These are phyloP conservation scores for Perkinsus olseni DNA, from an alignment of 169 alveolate species.

Conservation along the genomic window DNA sequence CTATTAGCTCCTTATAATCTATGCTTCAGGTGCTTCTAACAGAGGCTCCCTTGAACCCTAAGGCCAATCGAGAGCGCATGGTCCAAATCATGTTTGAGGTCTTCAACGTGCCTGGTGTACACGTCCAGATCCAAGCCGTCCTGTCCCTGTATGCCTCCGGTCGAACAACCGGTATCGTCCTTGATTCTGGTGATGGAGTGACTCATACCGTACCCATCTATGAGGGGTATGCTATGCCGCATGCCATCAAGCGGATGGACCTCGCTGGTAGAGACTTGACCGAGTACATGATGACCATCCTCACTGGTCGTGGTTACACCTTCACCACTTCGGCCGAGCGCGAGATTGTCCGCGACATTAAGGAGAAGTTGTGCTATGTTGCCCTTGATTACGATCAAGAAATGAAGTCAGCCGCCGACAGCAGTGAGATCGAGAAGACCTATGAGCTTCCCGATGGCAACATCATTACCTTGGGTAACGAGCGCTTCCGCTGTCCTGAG, in stretches of 20 bases:
- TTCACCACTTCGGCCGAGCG: conserved; percentile 93
- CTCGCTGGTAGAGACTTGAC: conserved; percentile 98
- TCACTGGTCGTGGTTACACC: conserved; percentile 90
- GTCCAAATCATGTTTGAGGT: conserved; percentile 96
- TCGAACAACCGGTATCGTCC: conserved; percentile 96
- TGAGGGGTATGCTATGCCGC: conserved; percentile 98
- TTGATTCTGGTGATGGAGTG: conserved; percentile 99
- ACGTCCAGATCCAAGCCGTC: conserved; percentile 94
- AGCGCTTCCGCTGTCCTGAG: conserved; percentile 97
- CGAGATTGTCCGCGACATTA: conserved; percentile 95
- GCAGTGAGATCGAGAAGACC: conserved; percentile 78
- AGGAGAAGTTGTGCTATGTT: conserved; percentile 92
- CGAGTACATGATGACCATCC: conserved; percentile 84
- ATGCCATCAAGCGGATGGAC: conserved; percentile 88
- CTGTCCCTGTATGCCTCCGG: conserved; percentile 97
- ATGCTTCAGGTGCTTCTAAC: conserved; percentile 74
- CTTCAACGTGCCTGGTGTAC: conserved; percentile 95
- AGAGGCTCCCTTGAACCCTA: conserved; percentile 98
- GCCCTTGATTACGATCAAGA: conserved; percentile 93
- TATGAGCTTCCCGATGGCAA: conserved; percentile 98
- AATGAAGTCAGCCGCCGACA: conserved; percentile 56
- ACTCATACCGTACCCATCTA: conserved; percentile 98
- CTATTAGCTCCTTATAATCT: conserved; percentile 9
- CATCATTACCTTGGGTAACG: conserved; percentile 85
- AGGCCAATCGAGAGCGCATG: conserved; percentile 96